Percentiles rank a stretch among this genome's conserved stretches.
These are phyloP conservation scores for Gentiana macrophylla DNA, from an alignment of 257 asterid species.

Conservation along the genomic window DNA sequence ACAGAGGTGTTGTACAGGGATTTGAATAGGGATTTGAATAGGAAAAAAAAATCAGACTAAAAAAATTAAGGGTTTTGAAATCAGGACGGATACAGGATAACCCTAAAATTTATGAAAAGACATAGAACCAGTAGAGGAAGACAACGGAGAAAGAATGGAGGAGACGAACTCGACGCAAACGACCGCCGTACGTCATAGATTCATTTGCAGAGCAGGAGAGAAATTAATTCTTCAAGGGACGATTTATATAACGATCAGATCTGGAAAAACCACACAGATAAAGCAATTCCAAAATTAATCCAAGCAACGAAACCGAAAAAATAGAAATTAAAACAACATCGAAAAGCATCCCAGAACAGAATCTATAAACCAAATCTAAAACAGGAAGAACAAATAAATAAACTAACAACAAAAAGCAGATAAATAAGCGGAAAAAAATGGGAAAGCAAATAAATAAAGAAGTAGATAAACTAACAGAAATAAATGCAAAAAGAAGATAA, in stretches of 20 bases:
- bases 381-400: background rate
- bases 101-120: conserved; percentile 47
- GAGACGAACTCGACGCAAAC: conserved; percentile 54
- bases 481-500: background rate
- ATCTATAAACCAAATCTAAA: background rate
- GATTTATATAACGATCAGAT: conserved; percentile 1
- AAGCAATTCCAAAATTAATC: background rate
- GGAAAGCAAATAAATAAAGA: background rate
- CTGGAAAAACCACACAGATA: conserved; percentile 3
- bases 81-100: conserved; percentile 5
- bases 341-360: background rate
- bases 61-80: background rate
- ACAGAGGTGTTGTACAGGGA: background rate
- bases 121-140: conserved; percentile 80
- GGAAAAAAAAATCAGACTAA: background rate
- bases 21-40: background rate
- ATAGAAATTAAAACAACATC: background rate
- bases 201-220: conserved; percentile 4
- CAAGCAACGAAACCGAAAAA: background rate
- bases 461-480: background rate
- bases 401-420: background rate
- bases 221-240: background rate
- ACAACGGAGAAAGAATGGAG: conserved; percentile 91
- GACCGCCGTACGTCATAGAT: conserved; percentile 33
- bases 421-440: background rate